phyloP scores from a whole-genome alignment of 495 filamentous ascomycete species.

The Neurospora tetrasperma region DNA sequence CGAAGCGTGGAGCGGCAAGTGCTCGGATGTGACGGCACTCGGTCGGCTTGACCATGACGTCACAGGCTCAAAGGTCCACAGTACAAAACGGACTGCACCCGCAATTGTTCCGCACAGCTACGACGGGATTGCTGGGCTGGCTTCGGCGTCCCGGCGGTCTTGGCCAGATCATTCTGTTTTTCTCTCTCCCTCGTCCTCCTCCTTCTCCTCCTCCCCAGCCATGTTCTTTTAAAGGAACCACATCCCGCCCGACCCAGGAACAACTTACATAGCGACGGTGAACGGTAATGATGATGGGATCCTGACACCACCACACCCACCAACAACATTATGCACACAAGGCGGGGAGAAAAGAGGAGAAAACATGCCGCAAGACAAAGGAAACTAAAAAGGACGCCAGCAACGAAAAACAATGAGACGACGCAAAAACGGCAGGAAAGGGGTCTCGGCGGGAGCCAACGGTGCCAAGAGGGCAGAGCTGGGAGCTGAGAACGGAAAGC shows the following conservation, averaged over 20 bases:
- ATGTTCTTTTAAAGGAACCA: neutral
- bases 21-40: neutral
- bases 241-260: neutral
- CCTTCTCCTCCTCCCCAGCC: neutral
- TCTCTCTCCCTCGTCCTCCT: neutral
- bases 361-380: neutral
- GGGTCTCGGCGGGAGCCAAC: neutral
- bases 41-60: neutral
- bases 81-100: neutral
- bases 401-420: neutral
- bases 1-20: neutral
- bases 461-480: neutral
- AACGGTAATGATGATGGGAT: neutral
- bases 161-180: neutral
- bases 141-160: neutral
- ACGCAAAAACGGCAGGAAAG: neutral
- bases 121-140: neutral
- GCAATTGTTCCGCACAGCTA: neutral
- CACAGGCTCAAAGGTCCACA: neutral
- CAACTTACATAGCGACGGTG: neutral
- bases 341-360: neutral
- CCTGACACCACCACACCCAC: neutral
- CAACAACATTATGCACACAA: neutral
- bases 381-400: neutral
- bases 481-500: neutral